Evolutionary conservation across 228 moss, liverwort and hornwort genomes (phyloP).

Genomic region (Sphagnum fallax): DNA sequence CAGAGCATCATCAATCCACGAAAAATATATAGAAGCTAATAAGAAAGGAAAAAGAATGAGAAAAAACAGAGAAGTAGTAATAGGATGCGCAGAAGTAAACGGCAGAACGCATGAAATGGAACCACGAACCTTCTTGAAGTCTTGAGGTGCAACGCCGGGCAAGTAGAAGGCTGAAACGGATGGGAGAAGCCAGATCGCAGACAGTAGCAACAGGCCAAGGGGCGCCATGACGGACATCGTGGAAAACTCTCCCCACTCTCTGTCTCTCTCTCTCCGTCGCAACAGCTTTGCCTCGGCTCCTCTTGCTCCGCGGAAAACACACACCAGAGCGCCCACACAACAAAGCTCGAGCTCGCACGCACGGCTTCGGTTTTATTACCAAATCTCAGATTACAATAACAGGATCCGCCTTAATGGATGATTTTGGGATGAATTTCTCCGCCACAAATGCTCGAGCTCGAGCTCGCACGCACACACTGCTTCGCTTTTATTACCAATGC

Average conservation of each 20-base stretch:
- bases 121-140: conserved; percentile 52
- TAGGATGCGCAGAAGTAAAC: not conserved
- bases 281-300: not conserved
- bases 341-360: not conserved
- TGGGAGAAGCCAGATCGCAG: conserved; percentile 14
- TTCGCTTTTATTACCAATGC: no score
- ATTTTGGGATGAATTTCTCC: no score
- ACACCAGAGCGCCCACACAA: not conserved
- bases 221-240: conserved; percentile 38
- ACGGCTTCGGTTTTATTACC: no score
- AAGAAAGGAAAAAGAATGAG: not conserved
- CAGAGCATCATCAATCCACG: no score
- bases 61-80: not conserved
- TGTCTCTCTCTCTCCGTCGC: not conserved
- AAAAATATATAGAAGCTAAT: not conserved
- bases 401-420: no score
- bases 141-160: conserved; percentile 83
- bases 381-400: no score
- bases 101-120: conserved; percentile 1
- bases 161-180: conserved; percentile 63
- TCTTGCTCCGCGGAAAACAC: not conserved
- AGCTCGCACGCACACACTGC: not conserved
- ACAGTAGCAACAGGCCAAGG: conserved; percentile 20
- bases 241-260: conserved; percentile 1
- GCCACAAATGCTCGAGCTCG: no score